Conservation (phyloP, 2,329 filamentous ascomycete genomes). For the Fusarium duplospermum region DNA sequence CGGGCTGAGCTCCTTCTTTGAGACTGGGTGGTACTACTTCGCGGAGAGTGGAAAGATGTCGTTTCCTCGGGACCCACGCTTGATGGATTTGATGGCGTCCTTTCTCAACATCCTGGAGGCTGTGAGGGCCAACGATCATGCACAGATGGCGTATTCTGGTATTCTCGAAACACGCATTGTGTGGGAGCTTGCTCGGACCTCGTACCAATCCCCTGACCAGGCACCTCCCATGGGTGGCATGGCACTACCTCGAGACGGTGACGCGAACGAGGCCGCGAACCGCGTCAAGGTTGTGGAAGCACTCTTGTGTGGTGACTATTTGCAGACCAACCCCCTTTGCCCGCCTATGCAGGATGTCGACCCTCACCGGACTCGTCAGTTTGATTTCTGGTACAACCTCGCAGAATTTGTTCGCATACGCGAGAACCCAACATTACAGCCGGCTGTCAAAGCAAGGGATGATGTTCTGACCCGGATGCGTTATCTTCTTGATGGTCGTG, state of each 20-base stretch:
- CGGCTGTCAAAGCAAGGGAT: constrained; percentile 67
- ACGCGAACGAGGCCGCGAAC: constrained; percentile 72
- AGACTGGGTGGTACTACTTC: constrained; percentile 83
- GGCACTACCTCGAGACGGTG: constrained; percentile 64
- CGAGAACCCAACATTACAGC: constrained; percentile 64
- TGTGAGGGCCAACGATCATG: constrained; percentile 61
- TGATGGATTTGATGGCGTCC: constrained; percentile 75
- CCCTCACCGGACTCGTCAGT: constrained; percentile 69
- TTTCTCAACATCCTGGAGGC: constrained; percentile 69
- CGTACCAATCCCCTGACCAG: constrained; percentile 53
- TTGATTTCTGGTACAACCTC: constrained; percentile 86
- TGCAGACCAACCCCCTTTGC: constrained; percentile 68
- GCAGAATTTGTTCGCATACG: constrained; percentile 72
- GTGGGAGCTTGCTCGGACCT: constrained; percentile 69
- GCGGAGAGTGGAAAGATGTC: constrained; percentile 57
- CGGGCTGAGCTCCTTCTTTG: constrained; percentile 80
- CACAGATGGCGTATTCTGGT: constrained; percentile 65
- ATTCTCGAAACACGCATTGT: constrained; percentile 68
- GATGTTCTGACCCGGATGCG: constrained; percentile 74
- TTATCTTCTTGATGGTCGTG: constrained; percentile 78
- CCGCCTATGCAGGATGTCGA: constrained; percentile 62
- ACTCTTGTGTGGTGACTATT: constrained; percentile 77
- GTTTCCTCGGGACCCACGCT: constrained; percentile 63
- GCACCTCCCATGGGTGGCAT: constrained; percentile 46
- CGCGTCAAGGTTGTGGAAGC: constrained; percentile 82